Evolutionary conservation across 2,329 filamentous ascomycete species (phyloP).

Genomic region (Cercospora janseana): DNA sequence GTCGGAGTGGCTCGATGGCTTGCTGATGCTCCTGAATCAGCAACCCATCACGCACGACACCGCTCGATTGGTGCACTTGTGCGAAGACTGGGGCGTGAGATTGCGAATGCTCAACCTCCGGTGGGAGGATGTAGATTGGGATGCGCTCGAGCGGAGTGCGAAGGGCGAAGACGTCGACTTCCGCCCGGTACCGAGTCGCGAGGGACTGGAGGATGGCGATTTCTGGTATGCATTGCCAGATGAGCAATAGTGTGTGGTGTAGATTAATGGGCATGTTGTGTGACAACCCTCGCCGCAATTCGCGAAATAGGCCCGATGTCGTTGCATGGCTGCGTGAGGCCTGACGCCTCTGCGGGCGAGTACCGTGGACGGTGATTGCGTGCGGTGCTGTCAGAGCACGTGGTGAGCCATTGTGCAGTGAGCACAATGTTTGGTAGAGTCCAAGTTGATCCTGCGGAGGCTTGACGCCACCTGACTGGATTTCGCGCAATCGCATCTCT

Average conservation of each 20-base stretch:
- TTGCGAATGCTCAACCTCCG: conserved; percentile 88
- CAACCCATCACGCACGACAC: conserved; percentile 96
- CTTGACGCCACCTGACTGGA: too few relatives aligned
- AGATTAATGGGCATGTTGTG: background rate
- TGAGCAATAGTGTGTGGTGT: conserved; percentile 18
- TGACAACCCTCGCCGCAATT: background rate
- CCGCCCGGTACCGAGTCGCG: conserved; percentile 66
- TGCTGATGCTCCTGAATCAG: conserved; percentile 93
- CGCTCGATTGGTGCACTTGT: conserved; percentile 79
- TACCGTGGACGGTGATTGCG: too few relatives aligned
- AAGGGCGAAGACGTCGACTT: conserved; percentile 33
- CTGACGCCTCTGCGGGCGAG: too few relatives aligned
- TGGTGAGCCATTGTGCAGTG: too few relatives aligned
- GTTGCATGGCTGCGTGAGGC: too few relatives aligned
- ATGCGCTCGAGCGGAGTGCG: conserved; percentile 40
- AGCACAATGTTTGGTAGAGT: too few relatives aligned
- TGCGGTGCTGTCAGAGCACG: too few relatives aligned
- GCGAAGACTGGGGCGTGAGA: conserved; percentile 88
- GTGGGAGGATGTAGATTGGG: conserved; percentile 69
- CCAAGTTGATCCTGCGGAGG: too few relatives aligned
- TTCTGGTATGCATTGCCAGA: conserved; percentile 74
- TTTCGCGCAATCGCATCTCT: too few relatives aligned
- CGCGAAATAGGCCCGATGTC: too few relatives aligned
- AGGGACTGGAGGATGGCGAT: conserved; percentile 77
- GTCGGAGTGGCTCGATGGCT: conserved; percentile 93